Conservation (phyloP, 2,329 filamentous ascomycete genomes). For the Fusarium sp. region DNA sequence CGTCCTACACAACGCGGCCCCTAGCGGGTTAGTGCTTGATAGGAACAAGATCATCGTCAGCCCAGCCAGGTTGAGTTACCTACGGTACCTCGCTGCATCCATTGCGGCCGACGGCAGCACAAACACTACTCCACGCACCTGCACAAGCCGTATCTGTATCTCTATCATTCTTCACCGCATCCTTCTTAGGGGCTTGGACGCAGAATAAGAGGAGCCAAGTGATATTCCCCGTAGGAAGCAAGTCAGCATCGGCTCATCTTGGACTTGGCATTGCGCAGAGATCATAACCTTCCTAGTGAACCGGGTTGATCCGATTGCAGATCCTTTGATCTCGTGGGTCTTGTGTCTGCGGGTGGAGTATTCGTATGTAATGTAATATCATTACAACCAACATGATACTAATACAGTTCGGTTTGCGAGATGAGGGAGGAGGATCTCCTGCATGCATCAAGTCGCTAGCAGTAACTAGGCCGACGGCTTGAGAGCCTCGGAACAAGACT, state of each 20-base stretch:
- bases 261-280: slow-evolving; percentile 4
- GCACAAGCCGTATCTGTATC: neutral
- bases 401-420: neutral
- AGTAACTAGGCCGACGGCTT: slow-evolving; percentile 2
- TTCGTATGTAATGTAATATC: neutral
- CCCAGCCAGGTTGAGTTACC: slow-evolving; percentile 3
- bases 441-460: neutral
- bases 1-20: neutral
- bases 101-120: slow-evolving; percentile 2
- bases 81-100: slow-evolving; percentile 15
- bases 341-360: slow-evolving; percentile 27
- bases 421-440: slow-evolving; percentile 3
- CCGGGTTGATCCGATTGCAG: slow-evolving; percentile 31
- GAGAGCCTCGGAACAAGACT: neutral
- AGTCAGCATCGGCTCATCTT: slow-evolving; percentile 14
- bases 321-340: slow-evolving; percentile 26
- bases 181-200: neutral
- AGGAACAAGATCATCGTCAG: slow-evolving; percentile 14
- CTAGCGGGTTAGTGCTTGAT: neutral
- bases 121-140: neutral
- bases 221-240: slow-evolving; percentile 3
- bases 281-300: slow-evolving; percentile 9
- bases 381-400: neutral
- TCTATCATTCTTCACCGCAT: slow-evolving; percentile 29
- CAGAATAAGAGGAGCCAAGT: slow-evolving; percentile 5